Percentiles rank a stretch among this genome's conserved stretches.
Evolutionary conservation across 805 yeast species (phyloP).

Genomic region (Yueomyces sp.): DNA sequence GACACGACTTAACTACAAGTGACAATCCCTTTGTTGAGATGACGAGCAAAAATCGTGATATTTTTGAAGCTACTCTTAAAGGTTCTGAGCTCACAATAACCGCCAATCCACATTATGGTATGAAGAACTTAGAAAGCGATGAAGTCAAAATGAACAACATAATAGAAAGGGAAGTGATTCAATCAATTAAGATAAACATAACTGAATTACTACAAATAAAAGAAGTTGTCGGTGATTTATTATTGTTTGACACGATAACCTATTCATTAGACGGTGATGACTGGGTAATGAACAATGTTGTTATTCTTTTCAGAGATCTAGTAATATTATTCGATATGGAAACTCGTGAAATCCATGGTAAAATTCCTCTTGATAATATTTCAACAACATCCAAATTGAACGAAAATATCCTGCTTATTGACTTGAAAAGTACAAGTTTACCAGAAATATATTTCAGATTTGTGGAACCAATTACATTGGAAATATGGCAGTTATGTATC

Average conservation of each 20-base stretch:
- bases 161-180: background rate
- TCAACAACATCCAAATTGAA: slow-evolving; percentile 20
- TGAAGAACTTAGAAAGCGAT: background rate
- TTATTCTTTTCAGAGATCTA: slow-evolving; percentile 7
- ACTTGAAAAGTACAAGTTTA: slow-evolving; percentile 27
- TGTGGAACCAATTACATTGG: slow-evolving; percentile 19
- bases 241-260: slow-evolving; percentile 29
- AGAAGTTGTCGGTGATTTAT: slow-evolving; percentile 3
- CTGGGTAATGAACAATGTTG: slow-evolving; percentile 25
- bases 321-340: slow-evolving; percentile 11
- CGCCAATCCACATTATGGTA: background rate
- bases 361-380: slow-evolving; percentile 25
- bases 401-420: slow-evolving; percentile 21
- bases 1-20: background rate
- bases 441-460: slow-evolving; percentile 27
- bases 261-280: slow-evolving; percentile 30
- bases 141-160: background rate
- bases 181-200: background rate
- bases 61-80: too few species aligned
- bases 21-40: background rate
- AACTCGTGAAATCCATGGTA: slow-evolving; percentile 26
- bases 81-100: background rate
- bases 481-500: slow-evolving; percentile 31
- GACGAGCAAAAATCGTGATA: background rate
- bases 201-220: background rate